Evolutionary conservation across 495 filamentous ascomycete species (phyloP), one percentile per base, ranked within the genome.

Genomic region (Penicillium desertorum): DNA sequence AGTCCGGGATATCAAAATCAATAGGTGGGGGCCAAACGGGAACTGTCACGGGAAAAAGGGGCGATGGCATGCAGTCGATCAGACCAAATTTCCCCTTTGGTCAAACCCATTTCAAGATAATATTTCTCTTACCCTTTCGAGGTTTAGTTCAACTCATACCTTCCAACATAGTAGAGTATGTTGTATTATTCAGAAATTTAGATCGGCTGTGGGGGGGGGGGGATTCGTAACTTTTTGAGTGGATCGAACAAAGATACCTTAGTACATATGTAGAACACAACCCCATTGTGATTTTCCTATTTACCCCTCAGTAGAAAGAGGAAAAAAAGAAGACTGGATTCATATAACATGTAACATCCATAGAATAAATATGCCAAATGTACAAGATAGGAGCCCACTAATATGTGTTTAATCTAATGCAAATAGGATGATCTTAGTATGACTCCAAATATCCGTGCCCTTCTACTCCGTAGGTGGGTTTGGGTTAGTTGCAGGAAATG

Each of bases 51-150:
- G 55, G 55, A 36, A 45, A 43, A 61, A 51, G 44, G 57, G 37
- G 45, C 50, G 54, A 69, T 69, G 66, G 64, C 66, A 62, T 69
- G 66, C 66, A 69, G 63, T 59, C 63, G 66, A 64, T 69, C 66
- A 59, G 51, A 55, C 30, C 49, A 50, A 50, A 25, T 51, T 62
- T 53, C 60, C 57, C 60, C 60, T 61, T 45, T 19, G 47, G 27
- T 17, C 10, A 32, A 34, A 17, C 17, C 48, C 17, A 23, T 30
- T 30, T 12, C 10, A 36, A 36, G n/a, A 34, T 34, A n/a, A 49
- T 20, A 22, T 34, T 34, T 14, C 30, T 34, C 3, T 34, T 34
- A 12, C 30, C 30, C 30, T 34, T 19, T 34, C 29, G 27, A 27
- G 25, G 16, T 23, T 8, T 37, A n/a, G 32, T 7, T 12, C 1